Evolutionary conservation across 2,329 filamentous ascomycete species (phyloP), one percentile per base, ranked within the genome.

Genomic region (Balansia obtecta): DNA sequence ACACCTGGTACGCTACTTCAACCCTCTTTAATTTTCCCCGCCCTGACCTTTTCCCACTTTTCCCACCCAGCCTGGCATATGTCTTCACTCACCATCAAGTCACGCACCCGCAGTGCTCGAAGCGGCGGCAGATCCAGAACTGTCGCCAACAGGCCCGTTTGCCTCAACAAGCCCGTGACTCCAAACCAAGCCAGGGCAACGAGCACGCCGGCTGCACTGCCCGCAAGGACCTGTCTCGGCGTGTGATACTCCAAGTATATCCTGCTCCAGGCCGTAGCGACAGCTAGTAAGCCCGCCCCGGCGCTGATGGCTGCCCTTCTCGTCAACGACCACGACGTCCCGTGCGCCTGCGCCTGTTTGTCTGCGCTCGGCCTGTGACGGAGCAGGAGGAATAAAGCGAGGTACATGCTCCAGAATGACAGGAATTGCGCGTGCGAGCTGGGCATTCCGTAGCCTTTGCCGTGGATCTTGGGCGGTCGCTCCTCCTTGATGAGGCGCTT

Each of bases 381-480:
- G 53, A 90, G 72, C 44, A 95, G 76, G 43, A 98, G 76, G 71
- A 97, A 97, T 18, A 98, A 73, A 22, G 80, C 75, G 53, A 97
- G 71, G 54, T 86, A 93, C 51, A 95, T 71, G 52, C 88, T 85
- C 77, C 95, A 97, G 73, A 88, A 98, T 50, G 85, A 79, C 54
- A 91, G 86, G 65, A 96, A 98, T 71, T 98, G 93, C 9, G 93
- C 86, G 69, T 98, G 93, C 38, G 90, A 96, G 43, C 72, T 77
- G 49, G 93, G 93, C 94, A 98, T 98, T 59, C 93, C 94, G 64
- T 98, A 98, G 56, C 93, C 93, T 67, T 95, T 95, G 50, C 88
- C 90, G 62, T 90, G 82, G 75, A 73, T 84, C 80, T 85, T 85
- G 55, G 75, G 79, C 30, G 93, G 93, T 46, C 93, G 79, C 66